These are phyloP conservation scores for Phlyctochytrium bullatum DNA, from an alignment of 192 early-diverging fungal species.

Conservation along the genomic window DNA sequence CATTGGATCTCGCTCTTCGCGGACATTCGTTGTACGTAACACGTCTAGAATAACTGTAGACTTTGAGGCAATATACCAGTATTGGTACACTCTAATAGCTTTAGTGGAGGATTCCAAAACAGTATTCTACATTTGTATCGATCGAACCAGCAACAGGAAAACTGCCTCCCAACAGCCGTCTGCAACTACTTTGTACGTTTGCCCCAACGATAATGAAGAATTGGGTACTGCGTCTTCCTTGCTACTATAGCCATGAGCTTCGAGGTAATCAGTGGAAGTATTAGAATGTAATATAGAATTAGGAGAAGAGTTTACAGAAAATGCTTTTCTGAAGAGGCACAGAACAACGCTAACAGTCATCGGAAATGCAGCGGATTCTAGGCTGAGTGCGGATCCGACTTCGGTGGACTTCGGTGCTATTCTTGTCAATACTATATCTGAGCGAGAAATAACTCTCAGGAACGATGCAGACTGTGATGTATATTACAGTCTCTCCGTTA, in stretches of 20 bases:
- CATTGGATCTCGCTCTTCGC: conserved; percentile 37
- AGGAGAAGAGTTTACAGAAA: conserved; percentile 16
- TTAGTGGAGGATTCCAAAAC: conserved; percentile 52
- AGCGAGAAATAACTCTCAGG: conserved; percentile 41
- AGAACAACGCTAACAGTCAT: conserved; percentile 41
- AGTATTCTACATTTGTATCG: conserved; percentile 41
- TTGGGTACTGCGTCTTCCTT: conserved; percentile 48
- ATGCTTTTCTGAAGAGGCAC: background rate
- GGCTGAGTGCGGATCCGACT: conserved; percentile 26
- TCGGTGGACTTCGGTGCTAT: conserved; percentile 44
- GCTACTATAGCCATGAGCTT: conserved; percentile 45
- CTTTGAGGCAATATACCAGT: conserved; percentile 35
- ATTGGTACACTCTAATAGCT: too few species aligned
- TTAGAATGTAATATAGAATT: conserved; percentile 15
- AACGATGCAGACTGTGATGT: conserved; percentile 57
- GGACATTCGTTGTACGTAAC: conserved; percentile 38
- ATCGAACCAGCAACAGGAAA: conserved; percentile 39
- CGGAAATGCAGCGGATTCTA: conserved; percentile 44
- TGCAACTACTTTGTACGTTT: conserved; percentile 43
- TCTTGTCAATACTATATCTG: conserved; percentile 52
- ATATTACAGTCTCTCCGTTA: conserved; percentile 28
- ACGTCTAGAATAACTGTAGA: conserved; percentile 43
- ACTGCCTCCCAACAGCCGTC: conserved; percentile 34
- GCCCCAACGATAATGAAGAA: conserved; percentile 36
- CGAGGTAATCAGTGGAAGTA: conserved; percentile 7